Evolutionary conservation across 768 basidiomycete species (phyloP), one percentile per base, ranked within the genome.

Genomic region (Kwoniella heveanensis): DNA sequence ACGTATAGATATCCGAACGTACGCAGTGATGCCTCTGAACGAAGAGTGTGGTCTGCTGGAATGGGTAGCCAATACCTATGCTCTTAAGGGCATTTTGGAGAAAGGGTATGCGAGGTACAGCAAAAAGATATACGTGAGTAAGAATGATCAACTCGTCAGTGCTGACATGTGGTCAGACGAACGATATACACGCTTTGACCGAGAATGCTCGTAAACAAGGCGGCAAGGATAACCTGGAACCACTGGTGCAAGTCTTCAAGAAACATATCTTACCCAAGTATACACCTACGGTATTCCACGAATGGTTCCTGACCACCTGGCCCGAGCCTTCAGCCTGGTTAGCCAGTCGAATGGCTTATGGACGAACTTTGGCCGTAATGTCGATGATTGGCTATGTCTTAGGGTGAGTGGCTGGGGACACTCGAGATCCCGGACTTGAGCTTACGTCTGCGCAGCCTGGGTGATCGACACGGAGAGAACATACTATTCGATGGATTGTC

Each of bases 381-480:
- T 96, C 90, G 0, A 98, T 99, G 90, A 90, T 98, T 22, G 96
- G 96, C 12, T 95, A 90, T 72, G 92, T 99, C 47, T 83, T 98
- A 13, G 95, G 95, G 92, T 95, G 67, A 58, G 87, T 76, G n/a
- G n/a, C n/a, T n/a, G n/a, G n/a, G n/a, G n/a, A n/a, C n/a, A n/a
- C n/a, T n/a, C n/a, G n/a, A n/a, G n/a, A n/a, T n/a, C n/a, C 8
- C 29, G 27, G 49, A 25, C 21, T 32, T 47, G 22, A 21, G 69
- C 61, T 64, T 51, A n/a, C n/a, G n/a, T 29, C 21, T 55, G 17
- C 26, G 22, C 44, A 95, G 94, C n/a, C 83, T 99, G n/a, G 96
- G 96, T 13, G 96, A 99, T 79, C 85, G 96, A 44, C 96, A 99
- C 76, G 87, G 89, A 71, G 95, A 98, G 81, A 99, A 99, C 76